phyloP scores from a whole-genome alignment of 164 flowering plant species.

The Chimonanthus salicifolius region DNA sequence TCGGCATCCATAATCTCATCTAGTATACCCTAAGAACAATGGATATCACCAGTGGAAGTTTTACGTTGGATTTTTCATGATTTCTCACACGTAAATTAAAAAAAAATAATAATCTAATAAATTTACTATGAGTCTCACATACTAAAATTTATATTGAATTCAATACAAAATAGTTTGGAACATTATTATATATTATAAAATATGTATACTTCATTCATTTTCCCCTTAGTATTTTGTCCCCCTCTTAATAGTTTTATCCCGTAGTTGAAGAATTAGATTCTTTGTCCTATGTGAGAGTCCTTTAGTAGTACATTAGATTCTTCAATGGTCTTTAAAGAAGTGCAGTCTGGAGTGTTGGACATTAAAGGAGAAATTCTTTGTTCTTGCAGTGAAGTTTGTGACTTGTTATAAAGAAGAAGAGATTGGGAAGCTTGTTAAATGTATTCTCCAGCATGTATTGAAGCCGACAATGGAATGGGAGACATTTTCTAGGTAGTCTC shows the following conservation, averaged over 20 bases:
- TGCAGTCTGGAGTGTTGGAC: neutral
- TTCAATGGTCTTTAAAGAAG: neutral
- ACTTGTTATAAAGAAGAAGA: conserved; percentile 44
- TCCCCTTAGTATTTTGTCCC: too few relatives aligned
- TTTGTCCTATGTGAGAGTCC: neutral
- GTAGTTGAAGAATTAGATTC: neutral
- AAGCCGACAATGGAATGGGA: conserved; percentile 6
- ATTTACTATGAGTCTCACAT: too few relatives aligned
- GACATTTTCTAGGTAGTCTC: neutral
- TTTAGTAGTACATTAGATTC: neutral
- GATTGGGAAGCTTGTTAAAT: conserved; percentile 24
- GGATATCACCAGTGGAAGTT: too few relatives aligned
- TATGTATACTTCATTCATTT: too few relatives aligned
- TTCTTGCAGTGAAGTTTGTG: conserved; percentile 41
- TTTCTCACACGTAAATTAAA: too few relatives aligned
- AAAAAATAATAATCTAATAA: too few relatives aligned
- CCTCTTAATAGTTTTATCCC: neutral
- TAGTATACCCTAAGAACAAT: too few relatives aligned
- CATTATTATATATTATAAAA: too few relatives aligned
- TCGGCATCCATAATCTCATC: too few relatives aligned
- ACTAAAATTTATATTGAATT: too few relatives aligned
- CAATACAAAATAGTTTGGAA: too few relatives aligned
- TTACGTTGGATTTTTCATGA: too few relatives aligned
- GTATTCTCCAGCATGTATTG: conserved; percentile 39
- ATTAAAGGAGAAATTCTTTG: neutral